These are phyloP conservation scores for Narthecium ossifragum DNA, from an alignment of 106 monocot genomes.

Conservation along the genomic window DNA sequence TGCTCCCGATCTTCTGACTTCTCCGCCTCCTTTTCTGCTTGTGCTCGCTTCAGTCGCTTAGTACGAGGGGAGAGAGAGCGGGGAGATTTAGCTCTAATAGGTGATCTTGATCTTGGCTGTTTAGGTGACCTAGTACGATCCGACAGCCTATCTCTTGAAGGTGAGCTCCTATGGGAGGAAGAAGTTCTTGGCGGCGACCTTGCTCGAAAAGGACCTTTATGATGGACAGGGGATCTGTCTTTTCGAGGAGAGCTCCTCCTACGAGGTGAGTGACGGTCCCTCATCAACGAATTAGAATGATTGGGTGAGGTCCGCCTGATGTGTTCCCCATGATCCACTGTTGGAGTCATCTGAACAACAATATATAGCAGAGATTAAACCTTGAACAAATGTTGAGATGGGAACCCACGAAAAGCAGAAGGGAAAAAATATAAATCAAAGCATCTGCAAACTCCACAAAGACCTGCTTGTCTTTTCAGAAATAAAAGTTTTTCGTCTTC, in stretches of 20 bases:
- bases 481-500: too few relatives aligned
- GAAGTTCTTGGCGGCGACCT: conserved; percentile 34
- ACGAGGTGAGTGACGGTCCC: too few relatives aligned
- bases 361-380: too few relatives aligned
- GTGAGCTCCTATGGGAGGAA: not conserved
- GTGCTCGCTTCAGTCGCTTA: conserved; percentile 32
- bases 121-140: conserved; percentile 21
- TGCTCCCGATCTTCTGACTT: conserved; percentile 10
- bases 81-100: conserved; percentile 11
- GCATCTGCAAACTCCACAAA: too few relatives aligned
- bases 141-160: too few relatives aligned
- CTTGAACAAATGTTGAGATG: too few relatives aligned
- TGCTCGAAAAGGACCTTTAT: too few relatives aligned
- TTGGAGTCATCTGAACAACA: not conserved
- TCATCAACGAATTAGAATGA: not conserved
- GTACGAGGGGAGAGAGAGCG: conserved; percentile 38
- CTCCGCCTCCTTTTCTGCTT: conserved; percentile 20
- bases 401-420: too few relatives aligned
- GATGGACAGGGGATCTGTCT: conserved; percentile 5
- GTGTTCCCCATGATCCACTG: not conserved
- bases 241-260: conserved; percentile 12
- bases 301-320: not conserved
- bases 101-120: conserved; percentile 11
- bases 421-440: too few relatives aligned
- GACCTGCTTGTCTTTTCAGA: too few relatives aligned